Base-by-base conservation (phyloP, 2,329 filamentous ascomycete species). In the Ceratocystis ficicola region DNA sequence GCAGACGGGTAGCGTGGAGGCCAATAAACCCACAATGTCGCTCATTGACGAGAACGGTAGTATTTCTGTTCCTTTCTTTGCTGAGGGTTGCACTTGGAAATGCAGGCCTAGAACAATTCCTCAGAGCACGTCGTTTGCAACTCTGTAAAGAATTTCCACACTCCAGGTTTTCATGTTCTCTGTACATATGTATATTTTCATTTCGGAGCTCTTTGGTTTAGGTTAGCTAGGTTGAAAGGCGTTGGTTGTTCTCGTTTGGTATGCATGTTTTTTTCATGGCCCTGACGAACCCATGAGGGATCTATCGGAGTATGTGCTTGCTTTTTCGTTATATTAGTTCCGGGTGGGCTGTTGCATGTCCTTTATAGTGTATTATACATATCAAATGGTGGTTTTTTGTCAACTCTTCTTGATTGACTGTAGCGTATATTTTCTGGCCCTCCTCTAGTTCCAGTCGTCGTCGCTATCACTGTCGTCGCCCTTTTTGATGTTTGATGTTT, bases 401-500 rank as follows among this genome's bases (percentile, higher is more conserved):
- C 36, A 66, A 55, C 28, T 30, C 15, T 15, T 44, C 25, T 25
- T 50, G 12, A 50, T 22, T 66, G 28, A 20, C 57, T 63, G 36
- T 68, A 44, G 36, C 36, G 36, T 41, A 28, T 57, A 30, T 62
- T 20, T 66, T 50, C n/a, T 10, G 30, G 44, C 63, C 3, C 8
- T 65, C 12, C 36, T 66, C 79, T 76, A 86, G 70, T 87, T 83
- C 82, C 83, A 86, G 70, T 85, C 83, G 68, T 77, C 78, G 55
- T 83, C 81, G 30, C 85, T 82, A 44, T 83, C 78, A 66, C 79
- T 74, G 61, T 75, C 74, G 46, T 72, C 72, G 70, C 78, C 75
- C 68, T 76, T 76, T 66, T 75, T 75, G 62, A 78, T 73, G 70
- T 79, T 80, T 70, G 80, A 80, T 69, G 77, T 79, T 71, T 79